Conservation (phyloP, 805 yeast species). For the Saccharomyces paradoxus region DNA sequence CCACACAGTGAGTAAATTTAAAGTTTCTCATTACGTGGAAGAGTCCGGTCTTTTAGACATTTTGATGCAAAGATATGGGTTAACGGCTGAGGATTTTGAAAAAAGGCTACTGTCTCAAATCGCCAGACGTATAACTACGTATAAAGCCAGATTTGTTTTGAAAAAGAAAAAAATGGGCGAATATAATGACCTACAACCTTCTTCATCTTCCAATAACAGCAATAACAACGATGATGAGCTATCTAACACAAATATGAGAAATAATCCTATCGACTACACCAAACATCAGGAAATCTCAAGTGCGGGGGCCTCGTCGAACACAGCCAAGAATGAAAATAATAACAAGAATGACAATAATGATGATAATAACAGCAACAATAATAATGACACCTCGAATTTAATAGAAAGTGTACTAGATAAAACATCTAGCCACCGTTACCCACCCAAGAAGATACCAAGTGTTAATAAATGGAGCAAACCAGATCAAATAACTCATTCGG, state of each 20-base stretch:
- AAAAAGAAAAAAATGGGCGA: constrained; percentile 29
- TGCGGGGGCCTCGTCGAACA: background rate
- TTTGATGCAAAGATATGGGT: constrained; percentile 25
- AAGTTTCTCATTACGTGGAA: constrained; percentile 29
- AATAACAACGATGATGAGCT: background rate
- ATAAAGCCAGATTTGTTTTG: constrained; percentile 29
- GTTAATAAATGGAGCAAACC: background rate
- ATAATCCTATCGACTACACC: background rate
- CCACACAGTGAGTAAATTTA: constrained; percentile 26
- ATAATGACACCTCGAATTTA: background rate
- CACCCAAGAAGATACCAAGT: background rate
- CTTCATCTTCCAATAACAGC: constrained; percentile 1
- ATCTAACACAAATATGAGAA: background rate
- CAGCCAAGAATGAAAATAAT: background rate
- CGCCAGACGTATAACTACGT: constrained; percentile 30
- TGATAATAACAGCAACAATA: background rate
- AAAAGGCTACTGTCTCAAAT: constrained; percentile 25
- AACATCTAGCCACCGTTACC: background rate
- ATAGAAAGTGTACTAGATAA: background rate
- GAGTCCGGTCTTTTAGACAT: constrained; percentile 28
- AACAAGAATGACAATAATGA: background rate
- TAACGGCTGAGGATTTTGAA: constrained; percentile 25
- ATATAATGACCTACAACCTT: constrained; percentile 13
- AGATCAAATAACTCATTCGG: background rate
- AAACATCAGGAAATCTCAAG: background rate